A percentile compares a stretch with the other conserved stretches of the same genome.
Conservation (phyloP, 768 basidiomycete species). For the Stropharia rugosoannulata region DNA sequence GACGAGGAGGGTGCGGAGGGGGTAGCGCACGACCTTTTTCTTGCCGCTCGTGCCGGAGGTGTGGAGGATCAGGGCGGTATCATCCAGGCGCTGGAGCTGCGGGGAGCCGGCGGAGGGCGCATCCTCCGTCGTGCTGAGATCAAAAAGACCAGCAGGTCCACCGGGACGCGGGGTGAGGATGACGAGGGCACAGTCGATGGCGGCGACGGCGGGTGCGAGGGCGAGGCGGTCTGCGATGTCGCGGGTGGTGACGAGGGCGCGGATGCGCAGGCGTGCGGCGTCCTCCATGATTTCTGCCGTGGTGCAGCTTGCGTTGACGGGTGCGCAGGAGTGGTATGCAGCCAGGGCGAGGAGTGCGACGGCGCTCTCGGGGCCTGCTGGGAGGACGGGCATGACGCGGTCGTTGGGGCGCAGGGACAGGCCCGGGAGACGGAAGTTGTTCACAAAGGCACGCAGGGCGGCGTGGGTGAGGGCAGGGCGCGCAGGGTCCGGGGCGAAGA, state of each 20-base stretch:
- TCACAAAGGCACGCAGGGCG: conserved; percentile 34
- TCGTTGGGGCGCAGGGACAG: conserved; percentile 39
- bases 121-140: conserved; percentile 30
- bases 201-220: conserved; percentile 27
- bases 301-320: conserved; percentile 46
- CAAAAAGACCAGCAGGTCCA: conserved; percentile 40
- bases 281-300: conserved; percentile 43
- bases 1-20: conserved; percentile 39
- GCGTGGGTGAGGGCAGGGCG: conserved; percentile 35
- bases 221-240: conserved; percentile 40
- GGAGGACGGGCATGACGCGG: conserved; percentile 43
- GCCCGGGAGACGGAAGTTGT: conserved; percentile 37
- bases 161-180: conserved; percentile 29
- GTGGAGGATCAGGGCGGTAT: conserved; percentile 55
- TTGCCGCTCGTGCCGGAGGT: conserved; percentile 60
- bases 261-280: conserved; percentile 34
- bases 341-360: conserved; percentile 43
- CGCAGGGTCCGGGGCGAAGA: conserved; percentile 37
- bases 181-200: conserved; percentile 39
- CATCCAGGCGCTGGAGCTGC: conserved; percentile 35
- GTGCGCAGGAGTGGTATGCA: conserved; percentile 44
- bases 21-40: conserved; percentile 50
- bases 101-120: conserved; percentile 7
- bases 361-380: conserved; percentile 46
- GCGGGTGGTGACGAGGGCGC: conserved; percentile 40